A percentile compares a stretch with the other conserved stretches of the same genome.
Conservation (phyloP, 495 filamentous ascomycete species). For the Clohesyomyces aquaticus region DNA sequence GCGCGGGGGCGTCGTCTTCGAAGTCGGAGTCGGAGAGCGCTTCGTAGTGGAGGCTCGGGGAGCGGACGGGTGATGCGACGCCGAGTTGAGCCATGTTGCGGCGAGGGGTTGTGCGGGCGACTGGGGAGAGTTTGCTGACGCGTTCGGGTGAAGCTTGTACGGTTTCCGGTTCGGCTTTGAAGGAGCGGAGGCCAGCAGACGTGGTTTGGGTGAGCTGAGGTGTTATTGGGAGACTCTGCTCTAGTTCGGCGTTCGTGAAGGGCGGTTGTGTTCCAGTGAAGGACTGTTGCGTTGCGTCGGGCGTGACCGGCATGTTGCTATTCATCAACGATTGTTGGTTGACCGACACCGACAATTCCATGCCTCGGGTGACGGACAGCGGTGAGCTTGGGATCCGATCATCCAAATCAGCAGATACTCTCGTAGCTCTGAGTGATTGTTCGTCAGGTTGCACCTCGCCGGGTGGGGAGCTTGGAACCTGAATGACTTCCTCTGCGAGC, state of each 20-base stretch:
- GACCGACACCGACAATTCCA: neutral
- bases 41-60: conserved; percentile 24
- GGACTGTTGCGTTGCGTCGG: conserved; percentile 36
- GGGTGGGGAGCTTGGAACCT: conserved; percentile 12
- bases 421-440: neutral
- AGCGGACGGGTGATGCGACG: conserved; percentile 7
- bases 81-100: conserved; percentile 7
- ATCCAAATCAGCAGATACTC: neutral
- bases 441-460: neutral
- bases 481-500: neutral
- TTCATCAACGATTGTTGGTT: conserved; percentile 24
- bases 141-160: conserved; percentile 9
- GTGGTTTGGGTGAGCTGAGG: conserved; percentile 36
- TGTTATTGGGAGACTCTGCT: conserved; percentile 34
- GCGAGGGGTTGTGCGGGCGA: conserved; percentile 5
- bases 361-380: neutral
- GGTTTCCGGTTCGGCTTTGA: conserved; percentile 12
- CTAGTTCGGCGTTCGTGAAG: neutral
- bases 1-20: neutral
- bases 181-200: conserved; percentile 17
- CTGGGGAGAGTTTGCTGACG: neutral
- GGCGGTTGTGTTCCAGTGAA: conserved; percentile 16
- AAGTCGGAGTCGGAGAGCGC: conserved; percentile 20
- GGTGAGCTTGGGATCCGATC: conserved; percentile 13
- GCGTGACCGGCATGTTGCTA: conserved; percentile 36